Evolutionary conservation across 495 filamentous ascomycete species (phyloP), one percentile per base, ranked within the genome.

Genomic region (Aspergillus panamensis): DNA sequence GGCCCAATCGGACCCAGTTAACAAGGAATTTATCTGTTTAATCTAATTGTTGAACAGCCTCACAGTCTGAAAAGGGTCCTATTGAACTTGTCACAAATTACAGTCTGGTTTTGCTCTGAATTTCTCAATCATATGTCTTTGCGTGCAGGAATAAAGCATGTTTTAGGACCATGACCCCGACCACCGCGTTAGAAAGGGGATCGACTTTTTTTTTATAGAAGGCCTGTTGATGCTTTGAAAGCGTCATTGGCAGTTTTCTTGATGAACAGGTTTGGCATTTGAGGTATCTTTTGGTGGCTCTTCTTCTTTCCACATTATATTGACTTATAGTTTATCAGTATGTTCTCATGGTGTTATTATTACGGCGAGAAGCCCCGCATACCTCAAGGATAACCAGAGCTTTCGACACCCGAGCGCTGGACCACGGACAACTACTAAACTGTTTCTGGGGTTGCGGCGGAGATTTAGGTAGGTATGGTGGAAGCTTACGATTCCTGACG

Each of bases 21-120:
- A 57, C 47, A 14, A 57, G 29, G 31, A 61, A 50, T 49, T 63
- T 53, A 42, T 59, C 61, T 55, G 52, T 51, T n/a, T 48, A 57
- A 42, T 44, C 10, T 53, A 48, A 17, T 8, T 2, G 17, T 20
- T 20, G 3, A 45, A 20, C 42, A 21, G 10, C 5, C 42, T 20
- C 42, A 2, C 42, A 19, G 9, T 16, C 19, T 53, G 50, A 47
- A 17, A 31, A 9, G 21, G 17, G n/a, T n/a, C 39, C 19, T 25
- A 5, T 17, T 32, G 48, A 53, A 25, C 12, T 30, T 43, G 40
- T n/a, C n/a, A 44, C 42, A 45, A 16, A 45, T 10, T 20, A 45
- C 20, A 8, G 42, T 21, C 42, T 45, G 21, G 55, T 58, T 51
- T 55, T 55, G 60, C 50, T 55, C 9, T 8, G 19, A 8, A 17